Conservation (phyloP, 148 eudicot species). For the Vaccinium vitisidaea region DNA sequence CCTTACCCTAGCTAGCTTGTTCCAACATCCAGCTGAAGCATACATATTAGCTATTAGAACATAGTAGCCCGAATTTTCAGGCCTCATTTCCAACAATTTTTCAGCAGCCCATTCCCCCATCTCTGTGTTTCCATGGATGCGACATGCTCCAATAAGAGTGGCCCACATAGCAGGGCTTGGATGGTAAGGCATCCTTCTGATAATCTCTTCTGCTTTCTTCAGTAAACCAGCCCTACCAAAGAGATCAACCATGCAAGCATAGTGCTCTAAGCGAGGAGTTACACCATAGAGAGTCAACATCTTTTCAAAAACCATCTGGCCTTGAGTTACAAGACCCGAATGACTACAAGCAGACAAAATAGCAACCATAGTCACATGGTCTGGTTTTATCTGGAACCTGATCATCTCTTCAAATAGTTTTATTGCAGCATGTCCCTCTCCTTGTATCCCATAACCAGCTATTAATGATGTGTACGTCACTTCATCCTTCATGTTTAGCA, state of each 20-base stretch:
- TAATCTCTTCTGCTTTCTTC: slow-evolving; percentile 49
- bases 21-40: slow-evolving; percentile 73
- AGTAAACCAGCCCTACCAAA: slow-evolving; percentile 78
- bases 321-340: slow-evolving; percentile 67
- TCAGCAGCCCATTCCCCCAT: slow-evolving; percentile 73
- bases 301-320: slow-evolving; percentile 51
- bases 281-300: slow-evolving; percentile 56
- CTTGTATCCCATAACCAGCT: slow-evolving; percentile 69
- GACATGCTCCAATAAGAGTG: slow-evolving; percentile 71
- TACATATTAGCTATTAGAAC: slow-evolving; percentile 77
- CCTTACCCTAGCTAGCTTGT: slow-evolving; percentile 58
- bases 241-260: slow-evolving; percentile 79
- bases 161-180: slow-evolving; percentile 84
- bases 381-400: slow-evolving; percentile 53
- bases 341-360: slow-evolving; percentile 83
- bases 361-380: slow-evolving; percentile 69
- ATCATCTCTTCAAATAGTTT: slow-evolving; percentile 70
- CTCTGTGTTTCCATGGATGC: slow-evolving; percentile 48
- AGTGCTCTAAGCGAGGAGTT: slow-evolving; percentile 68
- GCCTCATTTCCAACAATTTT: slow-evolving; percentile 63
- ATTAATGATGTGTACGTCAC: slow-evolving; percentile 78
- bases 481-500: slow-evolving; percentile 47
- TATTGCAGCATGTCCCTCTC: slow-evolving; percentile 59
- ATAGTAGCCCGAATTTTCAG: slow-evolving; percentile 65
- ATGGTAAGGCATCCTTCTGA: slow-evolving; percentile 57